Evolutionary conservation across 768 basidiomycete genomes (phyloP).

Genomic region (Mycena pura): DNA sequence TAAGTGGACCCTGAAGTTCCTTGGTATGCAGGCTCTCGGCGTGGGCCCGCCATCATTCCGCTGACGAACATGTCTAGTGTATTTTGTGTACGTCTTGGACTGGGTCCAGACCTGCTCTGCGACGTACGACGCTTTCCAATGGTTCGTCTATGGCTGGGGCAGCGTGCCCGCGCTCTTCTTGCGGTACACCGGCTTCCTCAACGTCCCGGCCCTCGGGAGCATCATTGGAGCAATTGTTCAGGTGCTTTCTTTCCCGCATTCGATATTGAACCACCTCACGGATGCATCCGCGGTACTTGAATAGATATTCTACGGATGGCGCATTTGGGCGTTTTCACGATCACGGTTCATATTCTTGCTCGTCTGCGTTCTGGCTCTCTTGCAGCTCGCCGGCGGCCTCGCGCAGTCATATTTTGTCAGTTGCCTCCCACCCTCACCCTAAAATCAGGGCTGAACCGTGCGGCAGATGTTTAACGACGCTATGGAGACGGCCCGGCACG

Average conservation of each 20-base stretch:
- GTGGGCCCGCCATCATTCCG: not conserved
- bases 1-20: conserved; percentile 8
- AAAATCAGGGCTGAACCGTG: not conserved
- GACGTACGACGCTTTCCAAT: conserved; percentile 29
- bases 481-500: conserved; percentile 9
- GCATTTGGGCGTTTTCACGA: conserved; percentile 22
- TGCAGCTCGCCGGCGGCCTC: conserved; percentile 22
- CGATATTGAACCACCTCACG: not conserved
- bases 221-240: conserved; percentile 27
- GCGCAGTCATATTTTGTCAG: conserved; percentile 21
- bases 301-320: conserved; percentile 30
- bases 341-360: conserved; percentile 4
- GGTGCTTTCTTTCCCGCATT: too few species aligned
- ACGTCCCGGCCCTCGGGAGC: conserved; percentile 27
- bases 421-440: not conserved
- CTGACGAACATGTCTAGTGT: too few species aligned
- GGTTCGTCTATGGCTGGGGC: conserved; percentile 31
- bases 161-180: conserved; percentile 9
- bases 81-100: conserved; percentile 24
- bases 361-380: conserved; percentile 17
- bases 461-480: not conserved
- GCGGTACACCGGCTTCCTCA: conserved; percentile 17
- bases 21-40: conserved; percentile 7
- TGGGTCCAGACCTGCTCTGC: conserved; percentile 29
- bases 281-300: not conserved